Evolutionary conservation across 352 stramenopile genomes (phyloP).

Genomic region (Phytophthora fragariae): DNA sequence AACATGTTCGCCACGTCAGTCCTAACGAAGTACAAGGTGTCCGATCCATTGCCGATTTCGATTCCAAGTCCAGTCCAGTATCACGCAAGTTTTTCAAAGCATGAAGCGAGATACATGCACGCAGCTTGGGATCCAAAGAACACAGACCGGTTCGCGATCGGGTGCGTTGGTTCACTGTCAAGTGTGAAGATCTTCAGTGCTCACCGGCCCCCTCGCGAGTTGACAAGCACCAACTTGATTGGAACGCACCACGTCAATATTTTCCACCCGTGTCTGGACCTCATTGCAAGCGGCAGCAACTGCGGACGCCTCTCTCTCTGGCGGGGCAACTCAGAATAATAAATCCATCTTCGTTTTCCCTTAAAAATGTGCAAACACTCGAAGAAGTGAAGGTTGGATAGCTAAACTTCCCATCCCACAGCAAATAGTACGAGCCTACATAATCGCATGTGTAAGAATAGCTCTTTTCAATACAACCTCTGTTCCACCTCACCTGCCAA

Average conservation of each 20-base stretch:
- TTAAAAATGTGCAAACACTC: too few relatives aligned
- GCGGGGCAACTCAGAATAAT: constrained; percentile 31
- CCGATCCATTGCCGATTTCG: constrained; percentile 36
- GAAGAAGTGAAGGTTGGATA: background rate
- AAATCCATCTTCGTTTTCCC: background rate
- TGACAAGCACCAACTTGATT: constrained; percentile 54
- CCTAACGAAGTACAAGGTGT: constrained; percentile 20
- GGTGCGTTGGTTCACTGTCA: constrained; percentile 64
- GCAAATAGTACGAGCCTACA: background rate
- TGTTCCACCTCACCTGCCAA: background rate
- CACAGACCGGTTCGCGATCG: constrained; percentile 64
- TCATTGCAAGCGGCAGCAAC: constrained; percentile 82
- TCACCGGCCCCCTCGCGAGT: constrained; percentile 57
- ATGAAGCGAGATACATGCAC: constrained; percentile 41
- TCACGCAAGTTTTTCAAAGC: constrained; percentile 54
- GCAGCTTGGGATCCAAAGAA: constrained; percentile 76
- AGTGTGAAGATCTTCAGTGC: constrained; percentile 75
- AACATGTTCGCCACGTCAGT: constrained; percentile 58
- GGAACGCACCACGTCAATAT: constrained; percentile 70
- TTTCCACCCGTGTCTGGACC: constrained; percentile 78
- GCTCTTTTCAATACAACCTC: background rate
- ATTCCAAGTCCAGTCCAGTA: constrained; percentile 34
- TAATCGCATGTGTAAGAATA: background rate
- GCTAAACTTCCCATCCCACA: background rate
- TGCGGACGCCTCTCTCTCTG: constrained; percentile 75